Evolutionary conservation across 352 stramenopile genomes (phyloP).

Genomic region (Phytophthora sojae): DNA sequence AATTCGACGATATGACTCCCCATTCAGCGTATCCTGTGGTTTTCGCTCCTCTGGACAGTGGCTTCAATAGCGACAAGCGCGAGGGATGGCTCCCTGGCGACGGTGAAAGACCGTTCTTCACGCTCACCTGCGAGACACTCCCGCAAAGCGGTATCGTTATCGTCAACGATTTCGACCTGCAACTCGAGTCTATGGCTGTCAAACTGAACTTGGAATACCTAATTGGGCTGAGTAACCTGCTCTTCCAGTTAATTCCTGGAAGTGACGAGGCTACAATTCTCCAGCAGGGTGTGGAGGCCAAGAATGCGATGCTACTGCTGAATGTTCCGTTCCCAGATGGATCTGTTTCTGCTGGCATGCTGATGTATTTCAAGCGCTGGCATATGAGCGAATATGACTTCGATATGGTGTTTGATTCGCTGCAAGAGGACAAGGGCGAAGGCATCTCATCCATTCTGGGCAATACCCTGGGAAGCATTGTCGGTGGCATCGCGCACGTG

Average conservation of each 20-base stretch:
- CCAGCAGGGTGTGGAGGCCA: conserved; percentile 70
- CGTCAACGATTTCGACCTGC: conserved; percentile 82
- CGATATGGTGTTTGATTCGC: conserved; percentile 86
- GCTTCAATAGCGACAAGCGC: conserved; percentile 89
- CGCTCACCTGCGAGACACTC: conserved; percentile 67
- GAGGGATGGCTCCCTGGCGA: conserved; percentile 86
- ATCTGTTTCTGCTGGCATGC: conserved; percentile 51
- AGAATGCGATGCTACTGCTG: conserved; percentile 60
- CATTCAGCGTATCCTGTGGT: conserved; percentile 79
- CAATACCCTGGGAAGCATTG: conserved; percentile 84
- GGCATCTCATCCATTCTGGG: conserved; percentile 84
- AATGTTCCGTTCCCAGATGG: conserved; percentile 65
- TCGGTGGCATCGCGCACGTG: conserved; percentile 88
- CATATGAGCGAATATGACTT: conserved; percentile 74
- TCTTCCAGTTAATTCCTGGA: conserved; percentile 77
- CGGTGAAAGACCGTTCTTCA: conserved; percentile 79
- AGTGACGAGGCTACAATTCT: conserved; percentile 73
- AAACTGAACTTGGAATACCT: conserved; percentile 89
- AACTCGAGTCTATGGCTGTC: conserved; percentile 71
- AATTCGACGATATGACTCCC: conserved; percentile 89
- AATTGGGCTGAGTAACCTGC: conserved; percentile 68
- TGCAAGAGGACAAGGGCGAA: conserved; percentile 80
- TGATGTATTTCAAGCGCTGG: conserved; percentile 90
- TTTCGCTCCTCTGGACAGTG: conserved; percentile 80
- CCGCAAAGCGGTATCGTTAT: conserved; percentile 76